These are phyloP conservation scores for Bruguiera sexangula DNA, from an alignment of 345 rosid genomes.

Conservation along the genomic window DNA sequence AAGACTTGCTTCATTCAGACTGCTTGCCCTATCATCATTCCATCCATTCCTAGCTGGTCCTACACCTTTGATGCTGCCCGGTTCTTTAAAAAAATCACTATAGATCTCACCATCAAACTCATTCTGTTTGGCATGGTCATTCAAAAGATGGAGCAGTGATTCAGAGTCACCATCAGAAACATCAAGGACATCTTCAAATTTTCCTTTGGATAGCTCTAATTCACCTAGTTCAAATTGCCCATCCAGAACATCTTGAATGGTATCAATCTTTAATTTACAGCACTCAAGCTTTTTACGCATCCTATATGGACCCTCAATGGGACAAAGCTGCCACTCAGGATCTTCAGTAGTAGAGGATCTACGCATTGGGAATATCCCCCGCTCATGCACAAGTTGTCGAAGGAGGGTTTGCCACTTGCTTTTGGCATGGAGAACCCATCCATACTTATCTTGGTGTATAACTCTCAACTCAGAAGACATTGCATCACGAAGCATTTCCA, in stretches of 20 bases:
- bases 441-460: slow-evolving; percentile 98
- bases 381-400: slow-evolving; percentile 94
- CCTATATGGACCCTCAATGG: slow-evolving; percentile 98
- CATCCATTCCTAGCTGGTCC: slow-evolving; percentile 67
- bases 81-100: slow-evolving; percentile 52
- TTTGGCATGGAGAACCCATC: slow-evolving; percentile 99
- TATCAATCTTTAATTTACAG: slow-evolving; percentile 72
- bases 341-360: slow-evolving; percentile 55
- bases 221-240: slow-evolving; percentile 73
- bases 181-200: slow-evolving; percentile 50
- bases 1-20: slow-evolving; percentile 92
- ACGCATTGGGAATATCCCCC: slow-evolving; percentile 88
- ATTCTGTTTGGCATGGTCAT: slow-evolving; percentile 35
- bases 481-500: slow-evolving; percentile 87
- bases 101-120: slow-evolving; percentile 51
- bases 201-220: slow-evolving; percentile 52
- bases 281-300: slow-evolving; percentile 99
- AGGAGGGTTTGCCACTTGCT: slow-evolving; percentile 98
- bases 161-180: slow-evolving; percentile 71
- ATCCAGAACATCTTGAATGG: slow-evolving; percentile 74
- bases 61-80: slow-evolving; percentile 47
- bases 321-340: slow-evolving; percentile 99
- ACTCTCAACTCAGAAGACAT: slow-evolving; percentile 99
- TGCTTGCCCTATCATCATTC: slow-evolving; percentile 86
- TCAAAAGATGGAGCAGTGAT: slow-evolving; percentile 52